Percentiles rank a stretch among this genome's conserved stretches.
Evolutionary conservation across 257 asterid species (phyloP).

Genomic region (Apocynum venetum): DNA sequence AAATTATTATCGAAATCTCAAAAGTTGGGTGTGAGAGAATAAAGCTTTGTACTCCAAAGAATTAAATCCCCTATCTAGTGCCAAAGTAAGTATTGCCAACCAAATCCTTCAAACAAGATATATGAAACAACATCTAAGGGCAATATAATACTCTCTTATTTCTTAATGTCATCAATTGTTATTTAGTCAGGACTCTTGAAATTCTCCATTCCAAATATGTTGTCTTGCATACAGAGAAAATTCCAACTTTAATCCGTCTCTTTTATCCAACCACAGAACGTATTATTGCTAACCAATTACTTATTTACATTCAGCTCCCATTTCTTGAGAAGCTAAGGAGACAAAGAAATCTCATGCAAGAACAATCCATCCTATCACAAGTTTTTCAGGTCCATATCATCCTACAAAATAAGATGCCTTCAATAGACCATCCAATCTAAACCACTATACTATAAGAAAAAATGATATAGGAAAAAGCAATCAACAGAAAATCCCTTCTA

Average conservation of each 20-base stretch:
- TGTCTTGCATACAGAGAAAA: not conserved
- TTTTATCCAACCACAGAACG: not conserved
- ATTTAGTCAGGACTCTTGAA: not conserved
- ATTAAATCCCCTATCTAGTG: not conserved
- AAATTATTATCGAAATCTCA: not conserved
- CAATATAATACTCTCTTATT: not conserved
- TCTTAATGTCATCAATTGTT: not conserved
- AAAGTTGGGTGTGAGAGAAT: not conserved
- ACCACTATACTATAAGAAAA: not conserved
- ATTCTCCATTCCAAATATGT: not conserved
- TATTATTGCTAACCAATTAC: not conserved
- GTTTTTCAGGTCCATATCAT: not conserved
- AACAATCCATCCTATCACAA: not conserved
- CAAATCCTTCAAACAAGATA: not conserved
- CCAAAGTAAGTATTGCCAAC: not conserved
- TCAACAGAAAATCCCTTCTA: not conserved
- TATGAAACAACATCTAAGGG: not conserved
- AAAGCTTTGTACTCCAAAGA: not conserved
- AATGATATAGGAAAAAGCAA: not conserved
- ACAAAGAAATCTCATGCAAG: not conserved
- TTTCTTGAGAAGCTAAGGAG: not conserved
- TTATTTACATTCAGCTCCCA: not conserved
- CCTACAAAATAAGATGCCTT: not conserved
- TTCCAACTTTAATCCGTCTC: not conserved
- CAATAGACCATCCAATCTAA: not conserved